phyloP scores from a whole-genome alignment of 345 rosid genomes.

The Salix exigua region DNA sequence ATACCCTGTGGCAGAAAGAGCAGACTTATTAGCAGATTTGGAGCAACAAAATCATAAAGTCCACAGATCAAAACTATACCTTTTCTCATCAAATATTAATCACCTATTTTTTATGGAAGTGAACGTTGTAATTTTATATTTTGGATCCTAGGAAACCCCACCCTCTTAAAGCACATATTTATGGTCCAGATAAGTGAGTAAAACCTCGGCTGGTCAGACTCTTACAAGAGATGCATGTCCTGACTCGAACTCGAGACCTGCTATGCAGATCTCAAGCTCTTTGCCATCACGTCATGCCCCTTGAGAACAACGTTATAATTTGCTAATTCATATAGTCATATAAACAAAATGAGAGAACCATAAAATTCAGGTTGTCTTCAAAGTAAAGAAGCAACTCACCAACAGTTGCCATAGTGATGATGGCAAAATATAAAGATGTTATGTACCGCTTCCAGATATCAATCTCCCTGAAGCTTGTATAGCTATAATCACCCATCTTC shows the following conservation, averaged over 20 bases:
- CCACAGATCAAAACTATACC: background rate
- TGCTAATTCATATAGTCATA: background rate
- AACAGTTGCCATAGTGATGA: constrained; percentile 86
- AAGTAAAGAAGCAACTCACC: constrained; percentile 42
- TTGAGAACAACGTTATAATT: background rate
- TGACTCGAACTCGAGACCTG: too few species aligned
- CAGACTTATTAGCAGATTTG: background rate
- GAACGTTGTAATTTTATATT: background rate
- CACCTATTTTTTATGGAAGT: background rate
- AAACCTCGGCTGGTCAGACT: rapidly evolving
- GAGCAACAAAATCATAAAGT: too few species aligned
- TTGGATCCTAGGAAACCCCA: too few species aligned
- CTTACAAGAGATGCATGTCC: too few species aligned
- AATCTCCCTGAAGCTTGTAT: constrained; percentile 65
- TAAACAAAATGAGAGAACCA: background rate
- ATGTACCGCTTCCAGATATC: constrained; percentile 75
- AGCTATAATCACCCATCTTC: constrained; percentile 69
- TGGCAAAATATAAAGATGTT: constrained; percentile 80
- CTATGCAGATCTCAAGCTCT: too few species aligned
- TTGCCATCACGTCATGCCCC: too few species aligned
- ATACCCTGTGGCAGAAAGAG: constrained; percentile 56
- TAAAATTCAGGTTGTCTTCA: background rate
- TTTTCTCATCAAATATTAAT: background rate
- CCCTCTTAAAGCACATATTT: rapidly evolving
- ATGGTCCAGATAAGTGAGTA: too few species aligned